Evolutionary conservation across 2,329 filamentous ascomycete species (phyloP).

Genomic region (Fusarium agapanthi): DNA sequence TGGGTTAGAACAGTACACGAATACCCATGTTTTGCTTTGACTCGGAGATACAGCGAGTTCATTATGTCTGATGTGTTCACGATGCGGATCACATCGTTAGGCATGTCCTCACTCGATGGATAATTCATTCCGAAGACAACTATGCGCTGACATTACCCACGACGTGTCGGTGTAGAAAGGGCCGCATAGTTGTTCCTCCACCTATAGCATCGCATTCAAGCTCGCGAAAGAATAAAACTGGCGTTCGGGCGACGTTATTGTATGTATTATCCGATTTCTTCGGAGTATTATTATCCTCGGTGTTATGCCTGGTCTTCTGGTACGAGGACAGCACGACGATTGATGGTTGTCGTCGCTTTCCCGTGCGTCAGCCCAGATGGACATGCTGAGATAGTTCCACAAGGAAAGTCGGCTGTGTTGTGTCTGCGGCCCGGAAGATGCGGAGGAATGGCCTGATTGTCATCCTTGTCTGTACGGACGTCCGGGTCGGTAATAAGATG

Average conservation of each 20-base stretch:
- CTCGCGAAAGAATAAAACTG: neutral
- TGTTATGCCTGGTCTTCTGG: neutral
- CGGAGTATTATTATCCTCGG: neutral
- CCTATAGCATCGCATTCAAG: neutral
- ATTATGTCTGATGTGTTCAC: neutral
- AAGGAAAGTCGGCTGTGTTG: neutral
- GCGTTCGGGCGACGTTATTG: neutral
- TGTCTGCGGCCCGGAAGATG: neutral
- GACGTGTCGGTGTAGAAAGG: neutral
- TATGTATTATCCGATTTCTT: too few relatives aligned
- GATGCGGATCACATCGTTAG: rapidly evolving
- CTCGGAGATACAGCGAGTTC: too few relatives aligned
- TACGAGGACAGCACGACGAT: neutral
- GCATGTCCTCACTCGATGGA: neutral
- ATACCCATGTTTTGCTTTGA: neutral
- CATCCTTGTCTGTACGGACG: neutral
- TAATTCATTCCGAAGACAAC: neutral
- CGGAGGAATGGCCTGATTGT: neutral
- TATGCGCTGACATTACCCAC: neutral
- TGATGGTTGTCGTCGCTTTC: neutral
- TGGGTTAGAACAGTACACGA: neutral
- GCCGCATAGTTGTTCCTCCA: neutral
- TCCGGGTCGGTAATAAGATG: neutral
- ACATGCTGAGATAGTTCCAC: neutral
- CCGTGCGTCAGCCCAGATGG: neutral